Conservation (phyloP, 805 yeast species). For the Torulaspora maleeae region DNA sequence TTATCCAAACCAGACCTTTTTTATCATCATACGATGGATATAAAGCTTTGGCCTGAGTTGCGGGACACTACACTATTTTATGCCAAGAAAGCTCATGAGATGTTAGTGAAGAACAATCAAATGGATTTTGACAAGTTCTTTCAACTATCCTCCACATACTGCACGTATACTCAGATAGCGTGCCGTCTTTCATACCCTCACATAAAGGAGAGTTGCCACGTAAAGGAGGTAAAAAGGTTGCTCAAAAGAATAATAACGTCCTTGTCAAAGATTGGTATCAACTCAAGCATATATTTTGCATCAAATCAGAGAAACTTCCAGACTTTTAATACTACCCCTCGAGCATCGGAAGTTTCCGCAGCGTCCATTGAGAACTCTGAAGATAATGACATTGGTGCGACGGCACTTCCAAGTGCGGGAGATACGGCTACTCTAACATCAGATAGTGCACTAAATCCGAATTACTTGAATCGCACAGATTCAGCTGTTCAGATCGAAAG, state of each 20-base stretch:
- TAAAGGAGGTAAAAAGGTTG: slow-evolving; percentile 44
- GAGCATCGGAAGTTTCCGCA: slow-evolving; percentile 11
- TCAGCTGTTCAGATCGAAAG: slow-evolving; percentile 7
- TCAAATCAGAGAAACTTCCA: slow-evolving; percentile 11
- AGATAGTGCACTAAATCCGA: background rate
- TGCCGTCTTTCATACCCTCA: slow-evolving; percentile 52
- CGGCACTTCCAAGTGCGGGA: slow-evolving; percentile 12
- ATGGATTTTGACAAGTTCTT: slow-evolving; percentile 51
- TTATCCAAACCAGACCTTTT: slow-evolving; percentile 42
- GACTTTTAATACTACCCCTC: slow-evolving; percentile 9
- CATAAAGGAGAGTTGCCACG: slow-evolving; percentile 44
- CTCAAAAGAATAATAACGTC: slow-evolving; percentile 51
- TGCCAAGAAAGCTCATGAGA: slow-evolving; percentile 46
- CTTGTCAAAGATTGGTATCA: slow-evolving; percentile 59
- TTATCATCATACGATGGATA: slow-evolving; percentile 56
- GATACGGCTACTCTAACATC: slow-evolving; percentile 23
- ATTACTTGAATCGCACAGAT: background rate
- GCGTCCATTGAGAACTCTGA: slow-evolving; percentile 4
- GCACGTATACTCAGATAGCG: slow-evolving; percentile 50
- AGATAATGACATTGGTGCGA: slow-evolving; percentile 2
- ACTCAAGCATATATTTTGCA: slow-evolving; percentile 56
- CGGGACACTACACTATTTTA: slow-evolving; percentile 45
- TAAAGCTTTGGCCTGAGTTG: slow-evolving; percentile 55
- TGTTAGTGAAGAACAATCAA: slow-evolving; percentile 48
- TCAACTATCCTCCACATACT: slow-evolving; percentile 48